Base-by-base conservation (phyloP, 371 early-diverging fungal species). In the Parasitella parasitica region DNA sequence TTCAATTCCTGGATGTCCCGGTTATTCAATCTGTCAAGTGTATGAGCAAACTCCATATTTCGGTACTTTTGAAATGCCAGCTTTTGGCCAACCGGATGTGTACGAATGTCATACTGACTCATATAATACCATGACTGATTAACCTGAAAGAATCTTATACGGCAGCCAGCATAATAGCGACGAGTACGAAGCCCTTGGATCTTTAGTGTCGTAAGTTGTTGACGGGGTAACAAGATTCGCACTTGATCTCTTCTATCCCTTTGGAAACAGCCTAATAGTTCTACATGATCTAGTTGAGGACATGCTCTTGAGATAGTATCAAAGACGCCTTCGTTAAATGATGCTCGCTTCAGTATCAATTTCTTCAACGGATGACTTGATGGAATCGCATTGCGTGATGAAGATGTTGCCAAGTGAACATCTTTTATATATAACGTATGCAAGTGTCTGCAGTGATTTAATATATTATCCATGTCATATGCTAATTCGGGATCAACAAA, bases 181-280 rank as follows among this genome's bases (percentile, higher is more conserved):
- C 61, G 30, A 12, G 67, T 57, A 3, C 67, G 67, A 37, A 66
- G 58, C 0, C 61, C 67, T 32, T 66, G 61, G 11, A 66, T 53
- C 11, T 61, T 57, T 0, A 66, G 24, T 6, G 48, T 49, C 12
- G 55, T 37, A 13, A 66, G 24, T 9, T 27, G 18, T 37, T 61
- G 61, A 1, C 18, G 30, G 15, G 43, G 51, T n/a, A 66, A 24
- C 24, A 35, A 26, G 5, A 66, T 52, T 3, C 30, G 27, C 0
- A 66, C 46, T 37, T 61, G 61, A 18, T 61, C 61, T 43, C 67
- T 18, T 15, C 61, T 57, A 48, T 66, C 67, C 4, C 28, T 57
- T 43, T 66, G 67, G 15, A 61, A 56, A 12, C 67, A 61, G 7
- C 53, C 61, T 6, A 52, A 11, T 4, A 66, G 3, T 18, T 57